Conservation (phyloP, 148 eudicot genomes). For the Silene latifolia region DNA sequence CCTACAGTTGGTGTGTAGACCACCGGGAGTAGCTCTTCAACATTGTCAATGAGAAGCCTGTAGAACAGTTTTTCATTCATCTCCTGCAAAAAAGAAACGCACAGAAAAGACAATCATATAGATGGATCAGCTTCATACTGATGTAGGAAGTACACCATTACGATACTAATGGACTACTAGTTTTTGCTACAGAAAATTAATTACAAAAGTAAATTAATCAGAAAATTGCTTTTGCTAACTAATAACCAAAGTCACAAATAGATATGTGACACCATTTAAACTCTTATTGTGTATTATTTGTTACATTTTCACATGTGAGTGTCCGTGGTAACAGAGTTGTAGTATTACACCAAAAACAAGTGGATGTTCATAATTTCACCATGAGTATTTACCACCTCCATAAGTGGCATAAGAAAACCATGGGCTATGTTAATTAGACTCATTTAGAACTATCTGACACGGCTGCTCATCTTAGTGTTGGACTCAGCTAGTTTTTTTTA, state of each 20-base stretch:
- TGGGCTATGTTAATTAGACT: too few species aligned
- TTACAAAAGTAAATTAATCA: neutral
- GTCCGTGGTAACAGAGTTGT: too few species aligned
- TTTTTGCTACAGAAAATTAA: neutral
- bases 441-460: too few species aligned
- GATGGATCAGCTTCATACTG: neutral
- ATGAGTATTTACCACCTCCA: too few species aligned
- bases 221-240: neutral
- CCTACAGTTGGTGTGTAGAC: conserved; percentile 97
- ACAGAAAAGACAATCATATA: neutral
- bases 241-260: neutral
- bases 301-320: too few species aligned
- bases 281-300: neutral
- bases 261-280: neutral
- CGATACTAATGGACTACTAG: neutral
- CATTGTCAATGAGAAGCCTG: conserved; percentile 81
- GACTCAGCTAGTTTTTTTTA: too few species aligned
- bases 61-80: conserved; percentile 74
- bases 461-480: too few species aligned
- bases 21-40: conserved; percentile 87
- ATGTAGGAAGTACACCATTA: neutral
- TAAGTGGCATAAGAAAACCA: too few species aligned
- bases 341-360: too few species aligned
- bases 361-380: too few species aligned
- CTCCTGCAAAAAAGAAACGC: conserved; percentile 45